Evolutionary conservation across 2,329 filamentous ascomycete genomes (phyloP).

Genomic region (Pseudogymnoascus sp.): DNA sequence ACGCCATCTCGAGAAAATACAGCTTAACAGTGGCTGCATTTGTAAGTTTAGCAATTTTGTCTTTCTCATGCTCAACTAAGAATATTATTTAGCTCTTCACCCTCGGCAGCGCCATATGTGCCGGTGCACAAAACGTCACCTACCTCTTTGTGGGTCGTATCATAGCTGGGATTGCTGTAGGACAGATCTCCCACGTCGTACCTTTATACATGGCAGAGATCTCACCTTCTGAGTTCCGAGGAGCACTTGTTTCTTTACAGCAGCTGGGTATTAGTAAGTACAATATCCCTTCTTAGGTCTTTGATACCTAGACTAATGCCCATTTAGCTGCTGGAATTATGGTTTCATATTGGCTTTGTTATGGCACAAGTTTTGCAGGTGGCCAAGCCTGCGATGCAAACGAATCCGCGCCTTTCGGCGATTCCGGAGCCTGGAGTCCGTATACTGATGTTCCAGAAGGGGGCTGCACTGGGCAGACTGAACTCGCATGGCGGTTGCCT

Average conservation of each 20-base stretch:
- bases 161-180: constrained; percentile 62
- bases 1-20: constrained; percentile 34
- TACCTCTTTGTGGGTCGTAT: constrained; percentile 63
- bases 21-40: constrained; percentile 3
- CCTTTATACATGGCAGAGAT: constrained; percentile 37
- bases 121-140: constrained; percentile 38
- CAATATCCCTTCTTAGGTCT: background rate
- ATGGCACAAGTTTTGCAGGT: constrained; percentile 39
- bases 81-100: constrained; percentile 18
- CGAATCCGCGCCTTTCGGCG: constrained; percentile 16
- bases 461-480: constrained; percentile 20
- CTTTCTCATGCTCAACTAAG: constrained; percentile 20
- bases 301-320: background rate
- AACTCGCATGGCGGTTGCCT: constrained; percentile 28
- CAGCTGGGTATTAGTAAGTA: constrained; percentile 35
- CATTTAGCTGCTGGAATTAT: constrained; percentile 48
- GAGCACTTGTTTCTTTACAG: constrained; percentile 54
- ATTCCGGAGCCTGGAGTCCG: constrained; percentile 14
- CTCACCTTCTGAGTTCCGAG: constrained; percentile 52
- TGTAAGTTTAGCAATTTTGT: background rate
- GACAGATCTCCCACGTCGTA: constrained; percentile 57
- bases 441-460: constrained; percentile 16
- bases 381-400: constrained; percentile 30
- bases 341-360: constrained; percentile 39
- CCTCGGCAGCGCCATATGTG: constrained; percentile 42